Evolutionary conservation across 768 basidiomycete species (phyloP), one percentile per base, ranked within the genome.

Genomic region (Porphyrellus cyaneotinctus): DNA sequence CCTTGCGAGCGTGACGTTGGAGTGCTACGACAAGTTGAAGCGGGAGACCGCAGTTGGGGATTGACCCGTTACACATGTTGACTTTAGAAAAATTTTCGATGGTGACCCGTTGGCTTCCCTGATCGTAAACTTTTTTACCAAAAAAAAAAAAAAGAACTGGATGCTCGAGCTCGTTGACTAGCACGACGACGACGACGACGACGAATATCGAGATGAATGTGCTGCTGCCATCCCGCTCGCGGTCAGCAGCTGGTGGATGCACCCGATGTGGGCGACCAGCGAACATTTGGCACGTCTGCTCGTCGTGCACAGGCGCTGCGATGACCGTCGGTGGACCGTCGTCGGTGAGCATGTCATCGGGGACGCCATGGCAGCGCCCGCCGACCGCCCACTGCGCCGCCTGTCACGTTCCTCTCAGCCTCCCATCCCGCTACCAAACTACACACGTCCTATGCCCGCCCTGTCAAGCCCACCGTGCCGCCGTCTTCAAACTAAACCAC

Each of bases 1-100:
- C 65, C 70, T 95, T 70, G 91, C 92, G 28, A 90, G 87, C 62
- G 80, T 95, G 36, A 95, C 91, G 28, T 67, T 94, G 60, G 90
- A 93, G 70, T 87, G 90, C 65, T 93, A 88, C 67, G 91, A 94
- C 58, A 84, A 83, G 67, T 78, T 78, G 58, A 89, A 87, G 64
- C 58, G 66, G 47, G 69, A 62, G n/a, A 32, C 22, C 4, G 46
- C 22, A 4, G 38, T n/a, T n/a, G n/a, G n/a, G n/a, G 26, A 28
- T 26, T 23, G 41, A 26, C 32, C 5, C 17, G 35, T 36, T n/a
- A n/a, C n/a, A n/a, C n/a, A n/a, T n/a, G n/a, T n/a, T n/a, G n/a
- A n/a, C n/a, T n/a, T n/a, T n/a, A n/a, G 15, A 10, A 13, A 38
- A 38, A 20, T 28, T 28, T 28, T 43, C 18, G n/a, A 51, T 18